Evolutionary conservation across 768 basidiomycete species (phyloP).

Genomic region (Psilocybe cyanescens): DNA sequence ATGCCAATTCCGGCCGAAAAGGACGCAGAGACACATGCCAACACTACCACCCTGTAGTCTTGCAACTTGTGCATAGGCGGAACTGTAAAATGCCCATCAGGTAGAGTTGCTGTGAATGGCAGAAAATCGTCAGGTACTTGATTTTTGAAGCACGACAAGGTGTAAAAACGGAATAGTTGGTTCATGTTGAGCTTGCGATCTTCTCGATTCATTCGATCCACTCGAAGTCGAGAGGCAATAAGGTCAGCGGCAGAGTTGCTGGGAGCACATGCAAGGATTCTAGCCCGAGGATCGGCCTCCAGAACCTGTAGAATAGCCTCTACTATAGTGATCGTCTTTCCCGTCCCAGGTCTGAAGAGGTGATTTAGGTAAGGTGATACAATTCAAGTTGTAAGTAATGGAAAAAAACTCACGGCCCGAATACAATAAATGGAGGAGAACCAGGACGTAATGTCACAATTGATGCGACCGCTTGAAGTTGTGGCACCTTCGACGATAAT

Average conservation of each 20-base stretch:
- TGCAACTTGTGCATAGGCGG: too few species aligned
- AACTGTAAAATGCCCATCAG: constrained; percentile 29
- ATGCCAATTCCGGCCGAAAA: constrained; percentile 60
- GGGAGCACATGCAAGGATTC: constrained; percentile 67
- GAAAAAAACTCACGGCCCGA: constrained; percentile 61
- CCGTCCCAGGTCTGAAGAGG: constrained; percentile 56
- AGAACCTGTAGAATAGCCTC: constrained; percentile 65
- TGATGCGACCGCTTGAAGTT: constrained; percentile 52
- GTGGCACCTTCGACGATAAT: constrained; percentile 46
- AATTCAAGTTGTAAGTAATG: neutral
- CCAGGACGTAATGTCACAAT: constrained; percentile 47
- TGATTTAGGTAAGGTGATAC: neutral
- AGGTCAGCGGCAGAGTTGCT: constrained; percentile 72
- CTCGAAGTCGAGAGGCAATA: constrained; percentile 45
- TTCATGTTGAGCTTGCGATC: constrained; percentile 27
- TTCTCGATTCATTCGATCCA: neutral
- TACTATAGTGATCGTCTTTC: constrained; percentile 68
- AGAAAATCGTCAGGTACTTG: constrained; percentile 49
- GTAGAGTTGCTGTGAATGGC: constrained; percentile 35
- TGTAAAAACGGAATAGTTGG: constrained; percentile 57
- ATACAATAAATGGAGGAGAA: constrained; percentile 57
- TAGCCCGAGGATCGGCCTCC: constrained; percentile 36
- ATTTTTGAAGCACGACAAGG: constrained; percentile 43
- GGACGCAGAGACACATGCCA: constrained; percentile 68
- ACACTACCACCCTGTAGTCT: constrained; percentile 57